Evolutionary conservation across 106 monocot species (phyloP).

Genomic region (Dendrobium huoshanense): DNA sequence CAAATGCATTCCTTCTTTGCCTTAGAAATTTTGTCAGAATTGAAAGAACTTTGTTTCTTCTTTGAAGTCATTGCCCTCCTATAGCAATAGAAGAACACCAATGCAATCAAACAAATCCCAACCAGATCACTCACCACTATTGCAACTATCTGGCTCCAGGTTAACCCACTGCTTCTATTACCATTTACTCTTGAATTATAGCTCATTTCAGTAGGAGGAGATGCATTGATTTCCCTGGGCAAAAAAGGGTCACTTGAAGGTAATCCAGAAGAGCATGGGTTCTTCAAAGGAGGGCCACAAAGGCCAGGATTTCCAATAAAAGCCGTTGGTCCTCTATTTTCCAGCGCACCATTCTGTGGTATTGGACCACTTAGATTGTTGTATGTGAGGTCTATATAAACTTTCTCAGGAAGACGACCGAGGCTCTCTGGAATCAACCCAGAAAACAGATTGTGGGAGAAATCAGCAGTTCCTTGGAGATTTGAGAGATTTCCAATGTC

Average conservation of each 20-base stretch:
- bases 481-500: slow-evolving; percentile 66
- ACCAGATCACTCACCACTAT: slow-evolving; percentile 58
- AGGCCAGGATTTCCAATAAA: slow-evolving; percentile 82
- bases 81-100: slow-evolving; percentile 74
- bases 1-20: slow-evolving; percentile 43
- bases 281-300: slow-evolving; percentile 80
- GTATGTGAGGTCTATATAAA: slow-evolving; percentile 80
- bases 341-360: slow-evolving; percentile 72
- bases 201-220: not conserved
- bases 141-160: slow-evolving; percentile 30
- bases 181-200: not conserved
- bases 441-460: slow-evolving; percentile 84
- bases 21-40: slow-evolving; percentile 17
- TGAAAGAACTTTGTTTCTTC: slow-evolving; percentile 16
- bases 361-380: slow-evolving; percentile 79
- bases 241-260: slow-evolving; percentile 30
- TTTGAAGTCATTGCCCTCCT: slow-evolving; percentile 22
- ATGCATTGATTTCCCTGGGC: slow-evolving; percentile 15
- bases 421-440: slow-evolving; percentile 68
- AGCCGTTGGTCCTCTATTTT: slow-evolving; percentile 78
- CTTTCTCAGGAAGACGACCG: slow-evolving; percentile 75
- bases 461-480: slow-evolving; percentile 58
- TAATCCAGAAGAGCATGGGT: slow-evolving; percentile 34
- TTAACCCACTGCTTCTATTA: slow-evolving; percentile 25
- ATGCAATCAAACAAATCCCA: slow-evolving; percentile 54